A percentile compares a stretch with the other conserved stretches of the same genome.
phyloP scores from a whole-genome alignment of 441 rosid genomes.

The Populus tomentosa region DNA sequence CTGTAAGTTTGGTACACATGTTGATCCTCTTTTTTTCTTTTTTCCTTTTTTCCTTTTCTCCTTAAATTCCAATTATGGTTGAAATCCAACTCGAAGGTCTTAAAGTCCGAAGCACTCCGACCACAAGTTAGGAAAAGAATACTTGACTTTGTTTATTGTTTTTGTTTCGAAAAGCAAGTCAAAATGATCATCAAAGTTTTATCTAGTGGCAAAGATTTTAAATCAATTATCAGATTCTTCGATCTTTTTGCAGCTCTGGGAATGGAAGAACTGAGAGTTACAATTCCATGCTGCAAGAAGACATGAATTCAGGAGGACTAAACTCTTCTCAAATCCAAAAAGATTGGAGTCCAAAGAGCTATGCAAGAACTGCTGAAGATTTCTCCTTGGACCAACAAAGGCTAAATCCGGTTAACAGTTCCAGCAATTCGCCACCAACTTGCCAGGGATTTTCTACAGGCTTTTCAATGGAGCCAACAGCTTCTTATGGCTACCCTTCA shows the following conservation, averaged over 20 bases:
- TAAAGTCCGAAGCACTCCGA: conserved; percentile 24
- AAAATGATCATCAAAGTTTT: conserved; percentile 2
- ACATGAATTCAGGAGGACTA: conserved; percentile 39
- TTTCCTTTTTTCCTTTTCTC: background rate
- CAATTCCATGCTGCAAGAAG: conserved; percentile 39
- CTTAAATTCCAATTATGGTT: background rate
- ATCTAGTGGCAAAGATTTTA: background rate
- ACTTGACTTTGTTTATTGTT: conserved; percentile 9
- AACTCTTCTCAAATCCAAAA: conserved; percentile 38
- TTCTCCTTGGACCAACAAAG: conserved; percentile 36
- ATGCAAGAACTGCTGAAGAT: conserved; percentile 30
- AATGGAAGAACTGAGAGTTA: conserved; percentile 35
- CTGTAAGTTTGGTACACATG: conserved; percentile 38
- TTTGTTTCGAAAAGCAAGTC: conserved; percentile 5
- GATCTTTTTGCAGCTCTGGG: conserved; percentile 20
- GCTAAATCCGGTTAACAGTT: conserved; percentile 16
- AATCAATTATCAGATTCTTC: background rate
- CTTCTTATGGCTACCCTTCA: conserved; percentile 44
- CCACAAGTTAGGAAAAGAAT: conserved; percentile 16
- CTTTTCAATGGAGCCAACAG: conserved; percentile 25
- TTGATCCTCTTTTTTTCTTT: background rate
- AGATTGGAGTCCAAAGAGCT: conserved; percentile 47
- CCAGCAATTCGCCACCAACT: conserved; percentile 17
- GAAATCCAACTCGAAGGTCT: conserved; percentile 11
- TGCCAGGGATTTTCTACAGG: conserved; percentile 21